These are phyloP conservation scores for Arthrobotrys conoides DNA, from an alignment of 2,329 filamentous ascomycete species.

Conservation along the genomic window DNA sequence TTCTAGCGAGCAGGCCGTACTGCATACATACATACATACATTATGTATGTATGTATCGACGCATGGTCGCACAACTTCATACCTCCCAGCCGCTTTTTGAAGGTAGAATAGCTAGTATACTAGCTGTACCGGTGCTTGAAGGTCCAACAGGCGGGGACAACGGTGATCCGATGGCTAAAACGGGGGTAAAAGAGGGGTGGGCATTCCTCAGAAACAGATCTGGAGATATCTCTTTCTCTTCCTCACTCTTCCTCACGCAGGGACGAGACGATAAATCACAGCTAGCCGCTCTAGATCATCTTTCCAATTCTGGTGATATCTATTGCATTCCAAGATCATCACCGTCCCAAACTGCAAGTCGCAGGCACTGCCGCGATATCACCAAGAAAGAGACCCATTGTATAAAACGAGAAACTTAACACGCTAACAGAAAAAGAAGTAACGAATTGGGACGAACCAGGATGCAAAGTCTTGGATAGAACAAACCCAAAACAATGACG, in stretches of 20 bases:
- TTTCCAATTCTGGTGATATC: conserved; percentile 46
- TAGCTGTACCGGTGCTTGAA: conserved; percentile 24
- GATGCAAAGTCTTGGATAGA: conserved; percentile 20
- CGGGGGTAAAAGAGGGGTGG: conserved; percentile 53
- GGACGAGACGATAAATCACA: conserved; percentile 19
- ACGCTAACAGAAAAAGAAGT: conserved; percentile 12
- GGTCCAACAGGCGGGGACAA: conserved; percentile 37
- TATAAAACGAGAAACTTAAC: neutral
- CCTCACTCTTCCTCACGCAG: neutral
- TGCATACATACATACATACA: too few relatives aligned
- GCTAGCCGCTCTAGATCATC: conserved; percentile 15
- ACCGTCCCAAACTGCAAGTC: conserved; percentile 3
- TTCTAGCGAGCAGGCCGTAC: conserved; percentile 33
- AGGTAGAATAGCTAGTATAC: neutral
- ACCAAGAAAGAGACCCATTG: conserved; percentile 31
- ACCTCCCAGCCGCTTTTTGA: conserved; percentile 24
- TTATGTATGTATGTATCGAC: too few relatives aligned
- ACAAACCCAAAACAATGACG: conserved; percentile 20
- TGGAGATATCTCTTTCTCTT: neutral
- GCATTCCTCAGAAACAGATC: conserved; percentile 28
- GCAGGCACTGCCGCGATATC: conserved; percentile 29
- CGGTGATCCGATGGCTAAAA: conserved; percentile 58
- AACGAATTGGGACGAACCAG: conserved; percentile 19
- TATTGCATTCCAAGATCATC: conserved; percentile 36
- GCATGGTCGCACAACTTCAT: conserved; percentile 57